A percentile compares a stretch with the other conserved stretches of the same genome.
Conservation (phyloP, 495 filamentous ascomycete species). For the Chaetomium fimeti region DNA sequence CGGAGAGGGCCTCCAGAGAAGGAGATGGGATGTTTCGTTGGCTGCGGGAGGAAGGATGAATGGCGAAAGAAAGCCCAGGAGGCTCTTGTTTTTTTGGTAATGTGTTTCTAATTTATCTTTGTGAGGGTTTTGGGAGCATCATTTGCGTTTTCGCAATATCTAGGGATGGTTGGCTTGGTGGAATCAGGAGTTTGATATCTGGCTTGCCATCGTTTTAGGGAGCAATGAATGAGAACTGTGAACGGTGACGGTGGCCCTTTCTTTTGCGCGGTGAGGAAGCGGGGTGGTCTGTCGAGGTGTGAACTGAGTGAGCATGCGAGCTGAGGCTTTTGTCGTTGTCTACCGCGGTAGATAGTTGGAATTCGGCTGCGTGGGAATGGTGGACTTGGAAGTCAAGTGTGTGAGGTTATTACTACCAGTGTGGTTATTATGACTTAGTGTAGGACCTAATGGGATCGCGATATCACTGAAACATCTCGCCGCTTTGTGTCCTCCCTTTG, state of each 20-base stretch:
- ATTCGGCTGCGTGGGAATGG: background rate
- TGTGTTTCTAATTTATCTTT: slow-evolving; percentile 42
- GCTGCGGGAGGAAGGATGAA: slow-evolving; percentile 43
- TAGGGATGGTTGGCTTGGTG: slow-evolving; percentile 22
- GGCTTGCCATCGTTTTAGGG: background rate
- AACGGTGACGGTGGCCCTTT: background rate
- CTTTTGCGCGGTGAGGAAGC: background rate
- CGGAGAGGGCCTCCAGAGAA: slow-evolving; percentile 6
- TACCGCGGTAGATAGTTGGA: background rate
- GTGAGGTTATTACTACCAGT: background rate
- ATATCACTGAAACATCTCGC: background rate
- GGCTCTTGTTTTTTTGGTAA: slow-evolving; percentile 39
- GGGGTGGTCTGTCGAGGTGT: background rate
- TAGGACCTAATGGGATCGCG: background rate
- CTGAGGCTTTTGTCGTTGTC: background rate
- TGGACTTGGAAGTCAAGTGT: background rate
- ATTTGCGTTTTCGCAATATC: slow-evolving; percentile 19
- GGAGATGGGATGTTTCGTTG: slow-evolving; percentile 25
- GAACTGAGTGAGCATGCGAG: background rate
- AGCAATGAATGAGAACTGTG: slow-evolving; percentile 12
- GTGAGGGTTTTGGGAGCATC: slow-evolving; percentile 21
- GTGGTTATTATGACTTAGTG: background rate
- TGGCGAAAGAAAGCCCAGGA: slow-evolving; percentile 49
- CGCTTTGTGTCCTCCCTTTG: too few relatives aligned
- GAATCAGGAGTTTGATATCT: slow-evolving; percentile 19